A percentile compares a stretch with the other conserved stretches of the same genome.
These are phyloP conservation scores for Spergularia bocconei DNA, from an alignment of 148 eudicot species.

Conservation along the genomic window DNA sequence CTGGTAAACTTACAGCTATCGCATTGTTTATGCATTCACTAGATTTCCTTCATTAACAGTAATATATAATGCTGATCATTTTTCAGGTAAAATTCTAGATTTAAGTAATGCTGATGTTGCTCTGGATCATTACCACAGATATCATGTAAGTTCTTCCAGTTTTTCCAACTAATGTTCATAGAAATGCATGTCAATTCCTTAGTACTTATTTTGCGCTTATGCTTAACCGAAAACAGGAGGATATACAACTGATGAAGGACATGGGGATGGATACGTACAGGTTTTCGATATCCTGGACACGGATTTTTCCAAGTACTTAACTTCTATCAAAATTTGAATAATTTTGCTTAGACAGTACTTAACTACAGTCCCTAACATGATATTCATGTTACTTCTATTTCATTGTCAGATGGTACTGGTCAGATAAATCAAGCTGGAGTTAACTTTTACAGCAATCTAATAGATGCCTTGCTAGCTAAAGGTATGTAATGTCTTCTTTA, in stretches of 20 bases:
- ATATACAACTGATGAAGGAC: constrained; percentile 81
- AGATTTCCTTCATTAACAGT: not conserved
- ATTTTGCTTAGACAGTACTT: not conserved
- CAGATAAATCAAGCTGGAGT: constrained; percentile 78
- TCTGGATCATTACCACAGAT: constrained; percentile 67
- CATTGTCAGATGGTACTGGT: constrained; percentile 68
- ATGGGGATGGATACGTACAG: constrained; percentile 94
- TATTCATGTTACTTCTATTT: not conserved
- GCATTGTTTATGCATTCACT: not conserved
- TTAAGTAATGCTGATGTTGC: constrained; percentile 89
- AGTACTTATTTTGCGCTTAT: too few species aligned
- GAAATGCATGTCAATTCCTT: not conserved
- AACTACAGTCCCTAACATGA: not conserved
- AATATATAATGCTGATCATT: not conserved
- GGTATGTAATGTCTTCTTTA: constrained; percentile 34
- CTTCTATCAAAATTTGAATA: not conserved
- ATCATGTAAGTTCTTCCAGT: constrained; percentile 34
- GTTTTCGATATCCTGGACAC: constrained; percentile 87
- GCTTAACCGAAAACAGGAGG: constrained; percentile 38
- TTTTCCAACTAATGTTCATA: not conserved
- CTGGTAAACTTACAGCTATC: constrained; percentile 37
- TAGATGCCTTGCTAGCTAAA: constrained; percentile 69
- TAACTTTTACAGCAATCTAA: constrained; percentile 77
- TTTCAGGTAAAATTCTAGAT: constrained; percentile 67
- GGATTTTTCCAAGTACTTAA: constrained; percentile 78